These are phyloP conservation scores for Auriculariales sp. DNA, from an alignment of 768 basidiomycete species.

Conservation along the genomic window DNA sequence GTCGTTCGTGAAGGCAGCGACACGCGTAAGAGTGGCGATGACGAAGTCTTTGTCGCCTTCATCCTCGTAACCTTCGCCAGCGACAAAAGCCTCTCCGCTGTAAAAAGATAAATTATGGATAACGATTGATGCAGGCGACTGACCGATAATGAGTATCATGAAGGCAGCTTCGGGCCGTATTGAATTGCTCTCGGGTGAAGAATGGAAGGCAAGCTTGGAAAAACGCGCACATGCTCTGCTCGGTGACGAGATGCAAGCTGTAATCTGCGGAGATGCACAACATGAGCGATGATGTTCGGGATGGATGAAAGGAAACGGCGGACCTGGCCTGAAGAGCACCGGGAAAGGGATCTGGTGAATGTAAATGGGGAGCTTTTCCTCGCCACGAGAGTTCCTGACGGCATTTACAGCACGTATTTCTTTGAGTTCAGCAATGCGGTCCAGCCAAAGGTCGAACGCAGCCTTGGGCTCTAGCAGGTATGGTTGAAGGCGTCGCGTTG, in stretches of 20 bases:
- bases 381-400: no score
- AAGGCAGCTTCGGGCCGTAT: background rate
- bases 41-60: background rate
- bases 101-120: no score
- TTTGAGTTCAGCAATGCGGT: background rate
- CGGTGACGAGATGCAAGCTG: background rate
- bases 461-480: background rate
- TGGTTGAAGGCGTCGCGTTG: background rate
- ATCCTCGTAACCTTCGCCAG: background rate
- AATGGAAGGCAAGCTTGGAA: background rate
- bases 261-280: no score
- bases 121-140: no score
- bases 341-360: background rate
- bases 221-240: background rate
- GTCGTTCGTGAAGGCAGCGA: background rate
- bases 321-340: background rate
- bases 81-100: background rate
- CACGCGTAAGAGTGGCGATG: background rate
- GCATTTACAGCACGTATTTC: background rate
- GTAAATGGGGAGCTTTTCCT: no score
- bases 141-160: background rate
- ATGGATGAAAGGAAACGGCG: background rate
- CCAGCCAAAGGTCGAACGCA: background rate
- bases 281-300: no score
- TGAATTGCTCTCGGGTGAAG: background rate